These are phyloP conservation scores for Piromyces finnis DNA, from an alignment of 192 early-diverging fungal genomes.

Conservation along the genomic window DNA sequence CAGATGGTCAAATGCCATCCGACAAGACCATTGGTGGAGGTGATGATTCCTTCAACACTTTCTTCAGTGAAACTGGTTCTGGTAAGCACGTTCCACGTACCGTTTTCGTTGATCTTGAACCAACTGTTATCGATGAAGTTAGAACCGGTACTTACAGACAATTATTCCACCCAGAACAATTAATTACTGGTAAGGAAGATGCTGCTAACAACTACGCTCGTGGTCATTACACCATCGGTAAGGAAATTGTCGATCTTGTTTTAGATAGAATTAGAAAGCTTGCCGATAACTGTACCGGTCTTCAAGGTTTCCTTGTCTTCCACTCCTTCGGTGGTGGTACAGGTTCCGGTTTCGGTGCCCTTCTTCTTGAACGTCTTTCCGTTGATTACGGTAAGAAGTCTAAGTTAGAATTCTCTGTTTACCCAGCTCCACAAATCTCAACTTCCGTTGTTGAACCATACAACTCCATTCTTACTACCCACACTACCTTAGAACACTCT, in stretches of 20 bases:
- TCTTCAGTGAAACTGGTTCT: slow-evolving; percentile 97
- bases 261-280: slow-evolving; percentile 95
- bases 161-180: slow-evolving; percentile 83
- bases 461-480: slow-evolving; percentile 96
- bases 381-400: slow-evolving; percentile 99
- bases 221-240: slow-evolving; percentile 99
- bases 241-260: slow-evolving; percentile 92
- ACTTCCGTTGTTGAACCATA: slow-evolving; percentile 93
- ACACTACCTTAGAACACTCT: slow-evolving; percentile 96
- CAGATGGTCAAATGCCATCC: slow-evolving; percentile 75
- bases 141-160: slow-evolving; percentile 95
- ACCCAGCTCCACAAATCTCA: slow-evolving; percentile 93
- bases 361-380: slow-evolving; percentile 93
- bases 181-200: slow-evolving; percentile 99
- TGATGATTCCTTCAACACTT: slow-evolving; percentile 93
- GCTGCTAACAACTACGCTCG: slow-evolving; percentile 99
- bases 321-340: slow-evolving; percentile 99
- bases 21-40: slow-evolving; percentile 56
- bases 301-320: slow-evolving; percentile 98
- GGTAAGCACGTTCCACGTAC: slow-evolving; percentile 99
- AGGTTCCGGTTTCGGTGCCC: slow-evolving; percentile 95
- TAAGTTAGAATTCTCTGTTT: slow-evolving; percentile 99
- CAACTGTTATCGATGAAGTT: slow-evolving; percentile 95
- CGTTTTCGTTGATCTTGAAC: slow-evolving; percentile 95
- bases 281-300: slow-evolving; percentile 92